Evolutionary conservation across 139 green algal genomes (phyloP).

Genomic region (Coelastrella sp.): DNA sequence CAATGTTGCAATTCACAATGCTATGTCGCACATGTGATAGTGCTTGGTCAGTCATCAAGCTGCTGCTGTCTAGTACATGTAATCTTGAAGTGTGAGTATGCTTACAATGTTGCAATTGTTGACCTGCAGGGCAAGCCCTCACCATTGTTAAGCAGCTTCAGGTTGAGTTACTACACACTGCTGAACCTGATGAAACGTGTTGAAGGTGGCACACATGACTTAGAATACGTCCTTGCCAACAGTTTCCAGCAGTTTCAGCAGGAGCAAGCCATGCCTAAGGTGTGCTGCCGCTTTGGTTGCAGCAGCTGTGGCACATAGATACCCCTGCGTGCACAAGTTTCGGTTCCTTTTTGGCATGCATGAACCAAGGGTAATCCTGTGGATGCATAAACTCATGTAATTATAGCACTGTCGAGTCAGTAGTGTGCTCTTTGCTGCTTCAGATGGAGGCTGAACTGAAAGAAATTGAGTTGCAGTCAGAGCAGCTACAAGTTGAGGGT

Average conservation of each 20-base stretch:
- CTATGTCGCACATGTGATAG: no score
- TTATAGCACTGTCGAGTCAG: no score
- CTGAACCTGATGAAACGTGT: constrained; percentile 90
- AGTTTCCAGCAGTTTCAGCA: constrained; percentile 97
- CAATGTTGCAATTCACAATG: no score
- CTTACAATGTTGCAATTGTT: not conserved
- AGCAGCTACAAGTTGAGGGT: constrained; percentile 31
- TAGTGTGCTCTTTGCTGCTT: not conserved
- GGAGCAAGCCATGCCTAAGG: constrained; percentile 73
- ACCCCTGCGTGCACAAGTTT: no score
- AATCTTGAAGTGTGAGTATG: no score
- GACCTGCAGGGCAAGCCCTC: constrained; percentile 65
- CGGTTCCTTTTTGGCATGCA: no score
- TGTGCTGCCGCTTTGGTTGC: constrained; percentile 12
- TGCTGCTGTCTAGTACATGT: not conserved
- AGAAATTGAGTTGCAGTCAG: constrained; percentile 55
- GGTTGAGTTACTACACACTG: constrained; percentile 76
- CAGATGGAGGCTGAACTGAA: constrained; percentile 61
- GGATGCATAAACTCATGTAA: not conserved
- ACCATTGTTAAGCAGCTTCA: constrained; percentile 48
- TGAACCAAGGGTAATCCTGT: no score
- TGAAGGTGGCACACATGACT: constrained; percentile 80
- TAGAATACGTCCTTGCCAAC: constrained; percentile 91
- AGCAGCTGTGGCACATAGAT: no score
- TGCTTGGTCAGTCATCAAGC: no score